Evolutionary conservation across 352 stramenopile species (phyloP).

Genomic region (Blastocystis sp.): DNA sequence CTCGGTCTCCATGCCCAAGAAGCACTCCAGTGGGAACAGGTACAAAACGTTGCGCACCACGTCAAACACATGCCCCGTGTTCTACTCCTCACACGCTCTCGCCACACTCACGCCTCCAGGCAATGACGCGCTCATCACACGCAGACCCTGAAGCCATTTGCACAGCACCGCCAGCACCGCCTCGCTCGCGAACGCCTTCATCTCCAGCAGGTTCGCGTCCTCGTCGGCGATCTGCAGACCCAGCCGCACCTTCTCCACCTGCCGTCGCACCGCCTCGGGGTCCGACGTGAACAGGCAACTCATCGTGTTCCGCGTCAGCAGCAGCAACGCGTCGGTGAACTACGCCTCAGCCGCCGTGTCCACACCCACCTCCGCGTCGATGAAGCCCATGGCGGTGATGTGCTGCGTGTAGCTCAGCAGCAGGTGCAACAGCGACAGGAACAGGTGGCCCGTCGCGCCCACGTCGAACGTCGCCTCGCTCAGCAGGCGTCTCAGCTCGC

Average conservation of each 20-base stretch:
- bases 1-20: constrained; percentile 21
- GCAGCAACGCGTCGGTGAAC: neutral
- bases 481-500: neutral
- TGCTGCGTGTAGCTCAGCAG: neutral
- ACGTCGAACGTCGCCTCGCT: neutral
- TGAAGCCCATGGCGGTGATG: neutral
- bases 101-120: neutral
- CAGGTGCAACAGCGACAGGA: constrained; percentile 24
- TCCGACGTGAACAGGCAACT: neutral
- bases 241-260: neutral
- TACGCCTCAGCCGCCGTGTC: neutral
- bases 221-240: neutral
- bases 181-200: neutral
- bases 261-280: neutral
- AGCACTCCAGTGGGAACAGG: constrained; percentile 23
- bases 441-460: constrained; percentile 5
- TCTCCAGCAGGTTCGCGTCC: neutral
- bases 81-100: neutral
- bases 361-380: neutral
- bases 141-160: constrained; percentile 43
- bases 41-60: neutral
- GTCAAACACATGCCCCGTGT: neutral
- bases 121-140: constrained; percentile 4
- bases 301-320: neutral
- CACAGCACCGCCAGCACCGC: neutral